A percentile compares a stretch with the other conserved stretches of the same genome.
Conservation (phyloP, 2,329 filamentous ascomycete species). For the Colletotrichum plurivorum region DNA sequence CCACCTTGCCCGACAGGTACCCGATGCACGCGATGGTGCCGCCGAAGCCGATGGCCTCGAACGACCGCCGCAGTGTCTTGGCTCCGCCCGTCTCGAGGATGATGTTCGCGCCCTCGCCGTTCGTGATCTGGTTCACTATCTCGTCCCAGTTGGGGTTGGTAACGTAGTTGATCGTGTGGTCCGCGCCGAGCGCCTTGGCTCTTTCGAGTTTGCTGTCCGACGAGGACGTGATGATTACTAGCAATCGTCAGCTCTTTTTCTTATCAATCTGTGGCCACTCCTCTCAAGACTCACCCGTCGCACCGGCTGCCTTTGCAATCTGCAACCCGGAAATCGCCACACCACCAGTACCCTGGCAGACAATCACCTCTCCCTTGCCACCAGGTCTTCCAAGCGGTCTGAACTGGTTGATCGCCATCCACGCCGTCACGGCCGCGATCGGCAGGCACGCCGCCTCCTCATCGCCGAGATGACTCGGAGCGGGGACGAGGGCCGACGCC, state of each 20-base stretch:
- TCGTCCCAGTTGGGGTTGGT: conserved; percentile 66
- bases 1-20: conserved; percentile 67
- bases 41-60: conserved; percentile 67
- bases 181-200: conserved; percentile 64
- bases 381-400: conserved; percentile 66
- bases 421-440: conserved; percentile 74
- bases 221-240: conserved; percentile 68
- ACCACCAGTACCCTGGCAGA: conserved; percentile 70
- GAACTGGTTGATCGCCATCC: conserved; percentile 76
- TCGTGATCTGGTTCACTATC: conserved; percentile 61
- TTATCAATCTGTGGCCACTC: conserved; percentile 51
- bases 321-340: conserved; percentile 67
- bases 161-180: conserved; percentile 68
- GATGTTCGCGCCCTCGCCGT: conserved; percentile 63
- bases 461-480: conserved; percentile 69
- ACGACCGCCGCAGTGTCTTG: conserved; percentile 65
- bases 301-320: conserved; percentile 66
- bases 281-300: conserved; percentile 55
- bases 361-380: conserved; percentile 59
- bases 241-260: conserved; percentile 54
- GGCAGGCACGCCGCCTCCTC: conserved; percentile 74
- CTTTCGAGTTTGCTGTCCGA: conserved; percentile 65
- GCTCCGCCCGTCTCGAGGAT: conserved; percentile 70
- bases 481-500: conserved; percentile 66
- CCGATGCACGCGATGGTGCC: conserved; percentile 68